A percentile compares a stretch with the other conserved stretches of the same genome.
Evolutionary conservation across 1,139 yeast genomes (phyloP).

Genomic region (Protomyces macrosporus): DNA sequence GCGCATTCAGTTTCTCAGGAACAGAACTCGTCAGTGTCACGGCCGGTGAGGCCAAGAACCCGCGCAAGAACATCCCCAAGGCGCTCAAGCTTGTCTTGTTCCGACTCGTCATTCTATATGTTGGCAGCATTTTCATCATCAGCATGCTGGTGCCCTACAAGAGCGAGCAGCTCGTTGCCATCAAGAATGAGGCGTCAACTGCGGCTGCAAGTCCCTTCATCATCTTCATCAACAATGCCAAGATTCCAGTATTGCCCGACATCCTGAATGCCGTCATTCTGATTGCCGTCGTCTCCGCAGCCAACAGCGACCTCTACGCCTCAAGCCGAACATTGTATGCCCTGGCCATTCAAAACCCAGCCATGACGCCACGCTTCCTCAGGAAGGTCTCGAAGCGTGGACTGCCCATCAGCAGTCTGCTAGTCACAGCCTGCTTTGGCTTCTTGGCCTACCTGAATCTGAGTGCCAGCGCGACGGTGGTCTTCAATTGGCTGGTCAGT

Average conservation of each 20-base stretch:
- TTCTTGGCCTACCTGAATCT: slow-evolving; percentile 61
- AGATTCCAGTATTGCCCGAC: slow-evolving; percentile 64
- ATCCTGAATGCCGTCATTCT: slow-evolving; percentile 70
- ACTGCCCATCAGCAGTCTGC: slow-evolving; percentile 49
- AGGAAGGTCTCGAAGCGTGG: slow-evolving; percentile 55
- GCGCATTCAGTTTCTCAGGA: slow-evolving; percentile 60
- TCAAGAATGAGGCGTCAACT: slow-evolving; percentile 37
- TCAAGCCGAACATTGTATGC: slow-evolving; percentile 58
- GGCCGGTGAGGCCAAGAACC: slow-evolving; percentile 82
- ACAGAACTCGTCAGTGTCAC: slow-evolving; percentile 84
- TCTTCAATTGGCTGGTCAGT: slow-evolving; percentile 78
- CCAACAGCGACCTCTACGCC: slow-evolving; percentile 67
- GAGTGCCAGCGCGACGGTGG: slow-evolving; percentile 58
- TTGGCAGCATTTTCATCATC: slow-evolving; percentile 64
- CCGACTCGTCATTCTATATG: slow-evolving; percentile 75
- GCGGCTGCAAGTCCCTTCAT: slow-evolving; percentile 69
- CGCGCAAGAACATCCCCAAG: slow-evolving; percentile 72
- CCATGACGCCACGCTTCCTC: slow-evolving; percentile 57
- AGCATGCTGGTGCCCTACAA: slow-evolving; percentile 66
- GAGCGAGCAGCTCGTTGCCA: slow-evolving; percentile 47
- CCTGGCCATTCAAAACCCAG: slow-evolving; percentile 48
- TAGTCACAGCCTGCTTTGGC: slow-evolving; percentile 44
- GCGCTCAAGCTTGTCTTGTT: slow-evolving; percentile 78
- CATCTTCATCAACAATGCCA: slow-evolving; percentile 62
- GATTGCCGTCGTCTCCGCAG: slow-evolving; percentile 61